Base-by-base conservation (phyloP, 768 basidiomycete species). In the Rhodotorula graminis region DNA sequence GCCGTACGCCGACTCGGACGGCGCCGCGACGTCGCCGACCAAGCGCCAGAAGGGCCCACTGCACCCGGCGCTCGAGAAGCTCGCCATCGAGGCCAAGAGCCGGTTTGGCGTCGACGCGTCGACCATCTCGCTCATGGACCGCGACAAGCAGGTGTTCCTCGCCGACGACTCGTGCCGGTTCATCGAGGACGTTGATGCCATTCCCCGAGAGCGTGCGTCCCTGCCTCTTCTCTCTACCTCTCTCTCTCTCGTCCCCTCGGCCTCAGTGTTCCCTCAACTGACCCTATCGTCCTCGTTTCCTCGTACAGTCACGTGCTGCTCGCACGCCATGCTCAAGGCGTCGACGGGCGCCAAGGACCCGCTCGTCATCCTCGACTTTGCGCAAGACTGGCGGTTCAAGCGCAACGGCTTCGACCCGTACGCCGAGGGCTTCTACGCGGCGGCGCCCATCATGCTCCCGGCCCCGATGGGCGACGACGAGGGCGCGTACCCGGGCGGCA, bases 101-200 rank as follows among this genome's bases (percentile, higher is more conserved):
- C 49, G 59, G 18, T 75, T 75, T 55, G 62, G 62, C 21, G 65
- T 71, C 15, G 53, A 58, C 14, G 65, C 64, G 46, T 61, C 68
- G 29, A 67, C 61, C 23, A 49, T 75, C 14, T 67, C 65, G 27
- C 61, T 75, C 59, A 72, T 75, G 71, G 74, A 75, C 57, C 61
- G 62, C 18, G 62, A 66, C 47, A n/a, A 72, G 16, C 74, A 75
- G 37, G 68, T 75, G 21, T 75, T 75, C 59, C 65, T 75, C 25
- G 61, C 67, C 1, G 69, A 75, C 47, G 29, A 47, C 47, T 10
- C 18, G 9, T 66, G 65, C 57, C 21, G n/a, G 0, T 66, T 57
- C 61, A 25, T 67, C 8, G 15, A 31, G 3, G 42, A 64, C 10
- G 0, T 23, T 14, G 55, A 64, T 37, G 1, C 33, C 14, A 19